Evolutionary conservation across 2,329 filamentous ascomycete species (phyloP).

Genomic region (Fusarium sp.): DNA sequence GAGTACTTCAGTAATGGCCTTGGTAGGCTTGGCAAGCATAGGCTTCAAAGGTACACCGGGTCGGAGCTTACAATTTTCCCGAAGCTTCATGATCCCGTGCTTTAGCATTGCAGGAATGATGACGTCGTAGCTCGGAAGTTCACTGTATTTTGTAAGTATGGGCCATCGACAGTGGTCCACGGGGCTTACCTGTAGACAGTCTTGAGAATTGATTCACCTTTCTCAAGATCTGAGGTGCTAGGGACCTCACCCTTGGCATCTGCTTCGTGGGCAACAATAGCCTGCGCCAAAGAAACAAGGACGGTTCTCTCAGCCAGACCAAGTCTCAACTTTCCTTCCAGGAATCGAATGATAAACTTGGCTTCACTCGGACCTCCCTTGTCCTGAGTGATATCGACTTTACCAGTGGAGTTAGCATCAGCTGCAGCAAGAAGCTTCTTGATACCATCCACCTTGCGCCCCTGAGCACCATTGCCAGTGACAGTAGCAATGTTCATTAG

Average conservation of each 20-base stretch:
- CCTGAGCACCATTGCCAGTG: slow-evolving; percentile 86
- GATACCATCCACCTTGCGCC: slow-evolving; percentile 90
- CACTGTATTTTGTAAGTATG: slow-evolving; percentile 64
- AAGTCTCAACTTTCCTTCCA: slow-evolving; percentile 92
- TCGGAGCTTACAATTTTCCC: slow-evolving; percentile 87
- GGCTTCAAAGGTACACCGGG: slow-evolving; percentile 96
- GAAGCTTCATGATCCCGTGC: slow-evolving; percentile 83
- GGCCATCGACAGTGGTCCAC: neutral
- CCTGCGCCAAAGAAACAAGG: slow-evolving; percentile 88
- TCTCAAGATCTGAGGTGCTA: slow-evolving; percentile 78
- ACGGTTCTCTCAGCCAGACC: slow-evolving; percentile 94
- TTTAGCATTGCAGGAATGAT: slow-evolving; percentile 91
- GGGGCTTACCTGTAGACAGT: slow-evolving; percentile 79
- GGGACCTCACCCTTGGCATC: slow-evolving; percentile 75
- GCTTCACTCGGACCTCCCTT: slow-evolving; percentile 95
- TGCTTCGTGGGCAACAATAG: slow-evolving; percentile 84
- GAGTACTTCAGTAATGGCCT: slow-evolving; percentile 96
- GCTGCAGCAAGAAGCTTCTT: slow-evolving; percentile 96
- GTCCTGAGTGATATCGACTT: slow-evolving; percentile 89
- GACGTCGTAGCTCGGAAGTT: slow-evolving; percentile 93
- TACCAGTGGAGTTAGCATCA: slow-evolving; percentile 76
- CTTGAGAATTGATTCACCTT: slow-evolving; percentile 88
- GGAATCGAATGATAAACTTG: slow-evolving; percentile 90
- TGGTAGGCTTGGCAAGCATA: slow-evolving; percentile 98
- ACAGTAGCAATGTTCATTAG: slow-evolving; percentile 89